Evolutionary conservation across 2,329 filamentous ascomycete species (phyloP).

Genomic region (Coniochaeta ligniaria): DNA sequence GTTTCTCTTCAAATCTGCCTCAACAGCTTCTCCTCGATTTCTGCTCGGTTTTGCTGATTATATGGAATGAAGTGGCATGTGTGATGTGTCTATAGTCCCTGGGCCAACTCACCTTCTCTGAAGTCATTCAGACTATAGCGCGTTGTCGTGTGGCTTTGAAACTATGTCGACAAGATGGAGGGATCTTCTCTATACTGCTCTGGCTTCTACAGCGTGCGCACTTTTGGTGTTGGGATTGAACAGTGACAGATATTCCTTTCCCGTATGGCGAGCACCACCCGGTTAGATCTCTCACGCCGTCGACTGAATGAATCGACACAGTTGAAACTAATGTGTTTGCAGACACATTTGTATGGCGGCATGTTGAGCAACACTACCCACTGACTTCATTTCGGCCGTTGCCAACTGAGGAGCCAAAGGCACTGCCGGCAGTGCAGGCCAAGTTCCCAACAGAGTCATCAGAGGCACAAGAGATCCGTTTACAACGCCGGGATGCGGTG

Average conservation of each 20-base stretch:
- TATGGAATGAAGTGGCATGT: not conserved
- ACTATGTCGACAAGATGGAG: not conserved
- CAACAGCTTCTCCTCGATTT: not conserved
- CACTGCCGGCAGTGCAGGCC: constrained; percentile 25
- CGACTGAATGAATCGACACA: no score
- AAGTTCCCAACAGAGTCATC: constrained; percentile 17
- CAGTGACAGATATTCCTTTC: not conserved
- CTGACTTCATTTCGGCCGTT: constrained; percentile 19
- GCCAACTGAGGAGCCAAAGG: constrained; percentile 18
- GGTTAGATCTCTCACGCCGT: not conserved
- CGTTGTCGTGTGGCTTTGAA: not conserved
- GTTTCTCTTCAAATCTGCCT: not conserved
- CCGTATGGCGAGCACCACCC: not conserved
- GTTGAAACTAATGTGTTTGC: not conserved
- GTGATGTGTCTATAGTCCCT: not conserved
- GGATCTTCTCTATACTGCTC: not conserved
- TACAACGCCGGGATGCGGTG: constrained; percentile 15
- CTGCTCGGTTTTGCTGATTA: not conserved
- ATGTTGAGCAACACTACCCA: constrained; percentile 16
- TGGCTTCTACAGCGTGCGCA: not conserved
- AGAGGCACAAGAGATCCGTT: constrained; percentile 12
- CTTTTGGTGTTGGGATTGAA: not conserved
- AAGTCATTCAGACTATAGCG: not conserved
- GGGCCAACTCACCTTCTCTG: not conserved
- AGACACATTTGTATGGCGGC: constrained; percentile 1